phyloP scores from a whole-genome alignment of 2,329 filamentous ascomycete species.

The Rutstroemia sp. region DNA sequence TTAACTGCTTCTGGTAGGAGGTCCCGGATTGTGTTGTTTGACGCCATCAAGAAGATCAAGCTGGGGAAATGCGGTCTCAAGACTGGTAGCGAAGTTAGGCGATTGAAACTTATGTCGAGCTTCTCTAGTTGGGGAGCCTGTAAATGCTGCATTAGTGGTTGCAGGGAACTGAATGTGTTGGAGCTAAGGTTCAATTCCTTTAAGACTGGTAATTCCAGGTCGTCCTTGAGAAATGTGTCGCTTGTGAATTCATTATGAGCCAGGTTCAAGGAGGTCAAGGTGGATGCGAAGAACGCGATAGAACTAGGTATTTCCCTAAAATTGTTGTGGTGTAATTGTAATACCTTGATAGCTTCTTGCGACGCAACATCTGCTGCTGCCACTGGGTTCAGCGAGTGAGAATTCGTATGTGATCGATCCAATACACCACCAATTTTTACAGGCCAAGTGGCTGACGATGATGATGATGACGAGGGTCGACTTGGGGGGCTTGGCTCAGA shows the following conservation, averaged over 20 bases:
- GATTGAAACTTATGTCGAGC: slow-evolving; percentile 76
- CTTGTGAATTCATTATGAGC: slow-evolving; percentile 66
- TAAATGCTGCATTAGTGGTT: slow-evolving; percentile 57
- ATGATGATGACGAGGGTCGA: slow-evolving; percentile 14
- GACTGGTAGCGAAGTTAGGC: slow-evolving; percentile 61
- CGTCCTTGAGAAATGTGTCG: slow-evolving; percentile 56
- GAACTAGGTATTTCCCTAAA: slow-evolving; percentile 62
- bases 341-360: slow-evolving; percentile 43
- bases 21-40: slow-evolving; percentile 72
- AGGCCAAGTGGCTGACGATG: slow-evolving; percentile 19
- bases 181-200: slow-evolving; percentile 69
- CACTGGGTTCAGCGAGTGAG: slow-evolving; percentile 50
- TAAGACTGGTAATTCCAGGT: slow-evolving; percentile 64
- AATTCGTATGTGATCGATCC: slow-evolving; percentile 62
- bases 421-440: slow-evolving; percentile 43
- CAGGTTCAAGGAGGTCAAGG: slow-evolving; percentile 64
- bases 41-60: slow-evolving; percentile 62
- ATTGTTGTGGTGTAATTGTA: slow-evolving; percentile 72
- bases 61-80: slow-evolving; percentile 63
- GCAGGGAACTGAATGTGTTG: slow-evolving; percentile 66
- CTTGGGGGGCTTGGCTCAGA: slow-evolving; percentile 23
- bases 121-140: slow-evolving; percentile 68
- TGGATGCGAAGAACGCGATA: slow-evolving; percentile 63
- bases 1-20: slow-evolving; percentile 66
- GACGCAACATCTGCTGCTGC: slow-evolving; percentile 48